Evolutionary conservation across 176 grass and related monocot genomes (phyloP).

Genomic region (Phoenix roebelenii): DNA sequence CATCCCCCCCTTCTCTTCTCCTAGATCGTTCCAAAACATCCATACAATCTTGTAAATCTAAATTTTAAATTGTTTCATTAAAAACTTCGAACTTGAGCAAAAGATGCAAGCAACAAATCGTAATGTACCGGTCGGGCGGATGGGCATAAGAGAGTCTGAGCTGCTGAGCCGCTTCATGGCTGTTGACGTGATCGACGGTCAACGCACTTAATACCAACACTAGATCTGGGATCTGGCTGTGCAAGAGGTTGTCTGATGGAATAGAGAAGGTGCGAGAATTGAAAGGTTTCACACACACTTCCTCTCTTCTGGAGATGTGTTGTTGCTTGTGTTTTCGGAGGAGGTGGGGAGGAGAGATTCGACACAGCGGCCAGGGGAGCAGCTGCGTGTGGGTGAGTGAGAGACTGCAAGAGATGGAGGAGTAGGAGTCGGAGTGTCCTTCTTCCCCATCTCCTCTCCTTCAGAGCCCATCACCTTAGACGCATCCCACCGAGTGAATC

Average conservation of each 20-base stretch:
- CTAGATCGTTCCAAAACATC: not conserved
- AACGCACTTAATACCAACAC: not conserved
- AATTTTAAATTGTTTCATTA: too few relatives aligned
- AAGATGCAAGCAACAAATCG: not conserved
- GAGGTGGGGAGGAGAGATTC: not conserved
- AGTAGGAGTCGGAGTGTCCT: slow-evolving; percentile 5
- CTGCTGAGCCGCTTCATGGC: slow-evolving; percentile 27
- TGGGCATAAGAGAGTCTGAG: slow-evolving; percentile 23
- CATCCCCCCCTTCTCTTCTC: slow-evolving; percentile 18
- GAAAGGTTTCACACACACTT: too few relatives aligned
- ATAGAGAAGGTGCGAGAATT: slow-evolving; percentile 2
- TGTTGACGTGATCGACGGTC: not conserved
- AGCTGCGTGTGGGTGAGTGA: not conserved
- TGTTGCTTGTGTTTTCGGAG: too few relatives aligned
- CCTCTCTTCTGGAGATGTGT: too few relatives aligned
- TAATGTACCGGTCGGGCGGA: slow-evolving; percentile 28
- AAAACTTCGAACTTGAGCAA: not conserved
- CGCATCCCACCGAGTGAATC: too few relatives aligned
- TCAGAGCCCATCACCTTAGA: slow-evolving; percentile 34
- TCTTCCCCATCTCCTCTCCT: slow-evolving; percentile 23
- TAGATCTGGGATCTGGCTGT: too few relatives aligned
- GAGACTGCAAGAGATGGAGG: slow-evolving; percentile 3
- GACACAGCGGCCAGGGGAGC: slow-evolving; percentile 11
- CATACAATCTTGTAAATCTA: too few relatives aligned
- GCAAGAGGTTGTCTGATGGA: too few relatives aligned